A percentile compares a stretch with the other conserved stretches of the same genome.
phyloP scores from a whole-genome alignment of 2,329 filamentous ascomycete species.

The Claviceps digitariae region DNA sequence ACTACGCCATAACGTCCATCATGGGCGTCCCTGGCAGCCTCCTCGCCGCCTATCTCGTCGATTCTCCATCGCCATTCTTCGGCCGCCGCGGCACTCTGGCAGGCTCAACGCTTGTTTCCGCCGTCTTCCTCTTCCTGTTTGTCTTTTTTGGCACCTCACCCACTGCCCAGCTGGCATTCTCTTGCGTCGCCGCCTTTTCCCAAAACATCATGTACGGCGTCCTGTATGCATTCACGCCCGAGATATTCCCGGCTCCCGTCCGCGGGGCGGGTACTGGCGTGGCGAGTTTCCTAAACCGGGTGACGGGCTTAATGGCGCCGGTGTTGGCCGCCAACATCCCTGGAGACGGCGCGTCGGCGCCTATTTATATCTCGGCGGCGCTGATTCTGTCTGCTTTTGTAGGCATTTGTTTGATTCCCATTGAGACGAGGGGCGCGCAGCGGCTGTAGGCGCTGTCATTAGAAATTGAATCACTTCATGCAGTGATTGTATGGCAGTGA shows the following conservation, averaged over 20 bases:
- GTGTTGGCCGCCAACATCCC: constrained; percentile 50
- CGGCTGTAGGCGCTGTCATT: constrained; percentile 36
- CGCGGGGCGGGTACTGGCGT: constrained; percentile 61
- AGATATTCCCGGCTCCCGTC: constrained; percentile 61
- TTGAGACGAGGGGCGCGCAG: constrained; percentile 48
- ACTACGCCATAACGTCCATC: constrained; percentile 69
- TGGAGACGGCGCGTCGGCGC: constrained; percentile 41
- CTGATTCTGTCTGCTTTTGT: constrained; percentile 46
- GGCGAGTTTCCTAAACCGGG: constrained; percentile 55
- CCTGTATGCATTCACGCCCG: constrained; percentile 63
- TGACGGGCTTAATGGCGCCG: constrained; percentile 54
- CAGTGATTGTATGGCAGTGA: not conserved
- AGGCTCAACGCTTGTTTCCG: constrained; percentile 51
- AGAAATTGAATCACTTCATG: too few relatives aligned
- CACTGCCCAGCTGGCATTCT: constrained; percentile 48
- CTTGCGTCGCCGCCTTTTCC: constrained; percentile 55
- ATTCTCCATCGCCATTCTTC: constrained; percentile 45
- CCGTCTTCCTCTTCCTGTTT: constrained; percentile 56
- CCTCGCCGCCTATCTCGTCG: constrained; percentile 59
- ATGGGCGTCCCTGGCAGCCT: constrained; percentile 66
- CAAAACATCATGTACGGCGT: constrained; percentile 71
- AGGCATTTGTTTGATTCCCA: constrained; percentile 46
- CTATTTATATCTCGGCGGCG: constrained; percentile 42
- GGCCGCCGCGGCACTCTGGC: constrained; percentile 64
- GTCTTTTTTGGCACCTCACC: constrained; percentile 44